Percentiles rank a stretch among this genome's conserved stretches.
Evolutionary conservation across 345 rosid genomes (phyloP).

Genomic region (Xanthoceras sorbifolium): DNA sequence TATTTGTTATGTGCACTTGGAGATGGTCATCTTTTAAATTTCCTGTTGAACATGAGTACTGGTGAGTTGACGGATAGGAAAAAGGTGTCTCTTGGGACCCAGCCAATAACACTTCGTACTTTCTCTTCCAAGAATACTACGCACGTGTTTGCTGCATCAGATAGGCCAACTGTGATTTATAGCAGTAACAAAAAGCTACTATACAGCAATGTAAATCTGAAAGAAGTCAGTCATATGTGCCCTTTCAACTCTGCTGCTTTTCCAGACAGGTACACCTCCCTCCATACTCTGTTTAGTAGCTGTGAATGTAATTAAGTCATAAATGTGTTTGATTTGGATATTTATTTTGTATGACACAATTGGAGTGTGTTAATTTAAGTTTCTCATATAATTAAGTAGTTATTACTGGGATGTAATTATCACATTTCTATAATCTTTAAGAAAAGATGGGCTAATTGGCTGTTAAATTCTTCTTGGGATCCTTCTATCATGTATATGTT

Average conservation of each 20-base stretch:
- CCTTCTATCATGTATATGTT: too few species aligned
- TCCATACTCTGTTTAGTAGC: background rate
- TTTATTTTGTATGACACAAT: background rate
- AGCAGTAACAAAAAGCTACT: slow-evolving; percentile 96
- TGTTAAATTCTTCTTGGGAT: too few species aligned
- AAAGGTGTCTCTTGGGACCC: slow-evolving; percentile 89
- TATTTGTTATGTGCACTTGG: slow-evolving; percentile 97
- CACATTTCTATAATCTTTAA: background rate
- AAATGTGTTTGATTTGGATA: background rate
- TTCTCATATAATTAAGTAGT: background rate
- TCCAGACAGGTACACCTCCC: slow-evolving; percentile 73
- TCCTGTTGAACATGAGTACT: slow-evolving; percentile 64
- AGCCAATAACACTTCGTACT: slow-evolving; percentile 94
- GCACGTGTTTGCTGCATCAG: slow-evolving; percentile 95
- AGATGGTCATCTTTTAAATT: slow-evolving; percentile 93
- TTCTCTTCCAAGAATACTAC: slow-evolving; percentile 89
- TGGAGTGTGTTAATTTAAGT: background rate
- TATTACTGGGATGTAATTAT: background rate
- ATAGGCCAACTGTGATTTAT: slow-evolving; percentile 95
- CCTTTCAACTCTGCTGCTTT: slow-evolving; percentile 96
- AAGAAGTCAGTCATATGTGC: slow-evolving; percentile 97
- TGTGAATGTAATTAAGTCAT: background rate
- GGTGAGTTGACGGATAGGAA: slow-evolving; percentile 84
- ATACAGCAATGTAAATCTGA: slow-evolving; percentile 92
- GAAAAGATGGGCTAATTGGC: background rate